Evolutionary conservation across 1,284 basidiomycete genomes (phyloP).

Genomic region (Trichosporon faecale): DNA sequence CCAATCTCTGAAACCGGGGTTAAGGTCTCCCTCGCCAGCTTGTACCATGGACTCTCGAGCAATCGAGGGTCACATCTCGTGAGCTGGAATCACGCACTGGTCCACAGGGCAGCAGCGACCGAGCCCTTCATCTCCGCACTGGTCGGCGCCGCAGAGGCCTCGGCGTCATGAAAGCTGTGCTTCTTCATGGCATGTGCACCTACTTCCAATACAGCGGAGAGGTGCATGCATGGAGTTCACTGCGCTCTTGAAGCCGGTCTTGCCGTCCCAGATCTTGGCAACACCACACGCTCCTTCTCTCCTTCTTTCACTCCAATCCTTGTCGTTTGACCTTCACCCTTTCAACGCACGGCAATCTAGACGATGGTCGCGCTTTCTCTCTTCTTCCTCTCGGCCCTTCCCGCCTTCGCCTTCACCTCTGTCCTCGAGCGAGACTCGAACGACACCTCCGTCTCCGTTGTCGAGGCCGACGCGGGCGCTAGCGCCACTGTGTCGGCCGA

Average conservation of each 20-base stretch:
- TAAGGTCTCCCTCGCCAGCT: background rate
- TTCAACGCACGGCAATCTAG: background rate
- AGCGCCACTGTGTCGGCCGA: background rate
- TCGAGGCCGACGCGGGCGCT: background rate
- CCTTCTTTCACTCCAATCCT: background rate
- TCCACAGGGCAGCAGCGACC: background rate
- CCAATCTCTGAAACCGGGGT: too few relatives aligned
- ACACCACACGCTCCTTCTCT: background rate
- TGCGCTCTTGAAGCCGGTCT: background rate
- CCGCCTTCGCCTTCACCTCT: background rate
- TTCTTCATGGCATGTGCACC: background rate
- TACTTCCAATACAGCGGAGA: background rate
- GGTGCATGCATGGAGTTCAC: background rate
- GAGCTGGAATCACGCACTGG: background rate
- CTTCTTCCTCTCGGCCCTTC: background rate
- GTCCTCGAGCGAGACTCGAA: background rate
- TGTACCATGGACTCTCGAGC: background rate
- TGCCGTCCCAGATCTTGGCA: background rate
- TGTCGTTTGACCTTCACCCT: background rate
- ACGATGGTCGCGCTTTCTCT: background rate
- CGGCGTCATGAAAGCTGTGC: background rate
- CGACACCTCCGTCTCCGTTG: background rate
- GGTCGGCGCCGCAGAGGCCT: background rate
- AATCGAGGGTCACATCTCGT: background rate
- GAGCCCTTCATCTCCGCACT: background rate